Base-by-base conservation (phyloP, 805 yeast genomes). In the Metschnikowia hibisci region DNA sequence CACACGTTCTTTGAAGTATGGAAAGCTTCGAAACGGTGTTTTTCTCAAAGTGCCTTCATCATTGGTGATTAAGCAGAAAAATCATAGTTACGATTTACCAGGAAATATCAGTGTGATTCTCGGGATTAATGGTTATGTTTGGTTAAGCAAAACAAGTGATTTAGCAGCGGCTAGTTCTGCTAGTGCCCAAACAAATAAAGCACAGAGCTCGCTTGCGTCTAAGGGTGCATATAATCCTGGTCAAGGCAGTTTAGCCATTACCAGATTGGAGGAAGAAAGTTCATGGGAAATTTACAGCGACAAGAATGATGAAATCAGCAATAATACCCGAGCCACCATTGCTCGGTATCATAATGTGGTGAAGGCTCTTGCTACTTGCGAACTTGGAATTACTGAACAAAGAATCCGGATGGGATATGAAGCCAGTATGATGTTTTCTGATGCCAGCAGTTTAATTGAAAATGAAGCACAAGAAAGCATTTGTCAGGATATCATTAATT, bases 201-300 rank as follows among this genome's bases (percentile, higher is more conserved):
- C 63, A 2, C 75, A 69, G 43, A 75, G 78, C 9, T 63, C 70
- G 4, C 45, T 72, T 4, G 67, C 64, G 7, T 44, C 67, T 0
- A 51, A 53, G 22, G 66, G 64, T 4, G 61, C 65, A 3, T 80
- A 80, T 53, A 66, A 66, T 4, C 76, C 80, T 5, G 86, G 85
- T 8, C 69, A 72, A 42, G 84, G 80, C 0, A 71, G 82, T 9
- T 79, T 79, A 7, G 73, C 87, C 2, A 86, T 91, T 41, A 89
- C 96, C 10, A 75, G 96, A 53, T 67, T 93, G 37, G 96, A 90
- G 60, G 93, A 87, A 62, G 96, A 90, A 57, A 83, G 95, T 23
- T 84, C 96, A 1, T 83, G 95, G 93, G 96, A 90, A 60, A 91
- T 93, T 32, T 93, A 93, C 67, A 82, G 91, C 41, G 98, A 95